phyloP scores from a whole-genome alignment of 2,329 filamentous ascomycete species.

The Colletotrichum sp. region DNA sequence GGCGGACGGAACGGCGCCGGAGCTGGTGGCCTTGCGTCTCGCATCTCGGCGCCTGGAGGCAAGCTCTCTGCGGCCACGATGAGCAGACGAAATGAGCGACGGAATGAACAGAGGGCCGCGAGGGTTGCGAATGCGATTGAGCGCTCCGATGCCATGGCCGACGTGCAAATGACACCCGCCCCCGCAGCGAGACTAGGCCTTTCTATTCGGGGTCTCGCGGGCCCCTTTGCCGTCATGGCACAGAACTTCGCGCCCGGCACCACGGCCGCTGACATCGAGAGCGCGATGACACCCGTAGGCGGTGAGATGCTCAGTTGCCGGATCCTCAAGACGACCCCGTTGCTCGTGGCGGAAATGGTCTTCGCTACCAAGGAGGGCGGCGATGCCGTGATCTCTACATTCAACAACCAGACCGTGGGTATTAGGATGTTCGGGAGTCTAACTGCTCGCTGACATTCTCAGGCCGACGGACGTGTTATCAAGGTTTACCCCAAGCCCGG shows the following conservation, averaged over 20 bases:
- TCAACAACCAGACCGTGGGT: conserved; percentile 79
- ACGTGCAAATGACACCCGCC: conserved; percentile 28
- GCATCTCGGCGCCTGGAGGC: conserved; percentile 47
- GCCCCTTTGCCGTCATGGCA: conserved; percentile 74
- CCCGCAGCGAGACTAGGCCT: conserved; percentile 51
- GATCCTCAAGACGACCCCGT: conserved; percentile 70
- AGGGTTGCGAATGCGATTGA: conserved; percentile 52
- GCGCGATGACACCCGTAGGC: conserved; percentile 78
- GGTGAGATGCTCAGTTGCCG: conserved; percentile 71
- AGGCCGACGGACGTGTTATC: conserved; percentile 77
- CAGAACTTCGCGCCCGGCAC: conserved; percentile 86
- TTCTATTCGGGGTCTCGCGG: conserved; percentile 74
- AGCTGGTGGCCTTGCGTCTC: conserved; percentile 46
- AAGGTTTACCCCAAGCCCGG: conserved; percentile 74
- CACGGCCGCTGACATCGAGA: conserved; percentile 82
- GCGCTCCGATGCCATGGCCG: conserved; percentile 37
- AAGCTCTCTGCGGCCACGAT: conserved; percentile 22
- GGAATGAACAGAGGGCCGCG: conserved; percentile 37
- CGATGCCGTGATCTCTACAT: conserved; percentile 75
- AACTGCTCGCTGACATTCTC: neutral
- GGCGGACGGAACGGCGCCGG: conserved; percentile 23
- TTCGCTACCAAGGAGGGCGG: conserved; percentile 76
- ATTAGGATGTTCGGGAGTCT: neutral
- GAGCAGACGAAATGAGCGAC: conserved; percentile 26
- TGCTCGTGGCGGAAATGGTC: conserved; percentile 78